Percentiles rank a stretch among this genome's conserved stretches.
Conservation (phyloP, 2,329 filamentous ascomycete genomes). For the Exophiala phaeomuriformis region DNA sequence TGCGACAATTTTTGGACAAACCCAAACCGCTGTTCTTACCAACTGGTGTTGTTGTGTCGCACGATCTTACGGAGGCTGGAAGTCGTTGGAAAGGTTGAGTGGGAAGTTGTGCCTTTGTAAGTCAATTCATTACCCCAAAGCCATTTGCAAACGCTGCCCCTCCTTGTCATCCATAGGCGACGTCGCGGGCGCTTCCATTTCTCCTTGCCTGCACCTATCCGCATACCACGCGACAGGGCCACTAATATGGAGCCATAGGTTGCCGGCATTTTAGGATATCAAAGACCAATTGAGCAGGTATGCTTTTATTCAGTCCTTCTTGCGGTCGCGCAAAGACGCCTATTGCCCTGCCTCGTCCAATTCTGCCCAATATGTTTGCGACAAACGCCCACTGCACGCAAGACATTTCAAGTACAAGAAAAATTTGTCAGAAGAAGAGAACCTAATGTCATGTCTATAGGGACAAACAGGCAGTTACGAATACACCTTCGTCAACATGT, state of each 20-base stretch:
- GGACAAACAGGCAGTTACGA: conserved; percentile 6
- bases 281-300: conserved; percentile 16
- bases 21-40: conserved; percentile 13
- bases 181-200: neutral
- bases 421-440: conserved; percentile 1
- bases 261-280: conserved; percentile 17
- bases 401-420: neutral
- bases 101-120: conserved; percentile 26
- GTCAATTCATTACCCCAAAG: conserved; percentile 1
- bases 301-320: neutral
- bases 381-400: neutral
- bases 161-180: neutral
- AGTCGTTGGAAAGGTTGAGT: conserved; percentile 27
- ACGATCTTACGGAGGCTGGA: conserved; percentile 24
- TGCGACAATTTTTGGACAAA: neutral
- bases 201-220: conserved; percentile 19
- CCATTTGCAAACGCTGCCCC: neutral
- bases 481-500: conserved; percentile 49
- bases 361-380: neutral
- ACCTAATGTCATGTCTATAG: conserved; percentile 9
- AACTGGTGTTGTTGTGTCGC: conserved; percentile 20
- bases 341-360: neutral
- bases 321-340: neutral
- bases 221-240: conserved; percentile 7
- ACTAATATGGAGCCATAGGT: conserved; percentile 18